Evolutionary conservation across 345 rosid genomes (phyloP).

Genomic region (Litchi chinensis): DNA sequence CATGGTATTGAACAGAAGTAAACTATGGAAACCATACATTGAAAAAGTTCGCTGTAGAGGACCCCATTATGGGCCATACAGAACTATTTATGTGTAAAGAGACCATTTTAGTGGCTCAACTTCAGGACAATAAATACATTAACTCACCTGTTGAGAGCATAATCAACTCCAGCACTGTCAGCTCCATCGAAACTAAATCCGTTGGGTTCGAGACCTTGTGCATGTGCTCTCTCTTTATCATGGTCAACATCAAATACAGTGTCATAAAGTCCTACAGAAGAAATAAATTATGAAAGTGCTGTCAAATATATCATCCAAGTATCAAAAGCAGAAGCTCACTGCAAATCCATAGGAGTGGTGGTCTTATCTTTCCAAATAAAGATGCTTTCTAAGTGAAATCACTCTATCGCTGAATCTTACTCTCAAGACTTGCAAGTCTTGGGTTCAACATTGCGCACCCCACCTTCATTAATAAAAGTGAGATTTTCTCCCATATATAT

Average conservation of each 20-base stretch:
- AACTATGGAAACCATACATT: not conserved
- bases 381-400: constrained; percentile 1
- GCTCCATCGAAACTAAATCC: constrained; percentile 92
- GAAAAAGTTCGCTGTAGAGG: not conserved
- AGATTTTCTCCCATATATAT: too few relatives aligned
- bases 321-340: constrained; percentile 8
- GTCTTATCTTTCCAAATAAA: not conserved
- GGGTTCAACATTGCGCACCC: too few relatives aligned
- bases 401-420: not conserved
- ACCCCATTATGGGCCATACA: not conserved
- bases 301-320: constrained; percentile 7
- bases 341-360: not conserved
- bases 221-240: constrained; percentile 81
- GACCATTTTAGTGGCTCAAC: not conserved
- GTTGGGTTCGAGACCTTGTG: constrained; percentile 85
- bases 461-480: too few relatives aligned
- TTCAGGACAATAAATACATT: not conserved
- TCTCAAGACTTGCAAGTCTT: too few relatives aligned
- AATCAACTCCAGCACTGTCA: constrained; percentile 76
- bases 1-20: not conserved
- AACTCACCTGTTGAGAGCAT: constrained; percentile 80
- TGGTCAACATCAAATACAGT: constrained; percentile 93
- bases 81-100: not conserved
- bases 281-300: constrained; percentile 23
- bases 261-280: constrained; percentile 71